Evolutionary conservation across 192 early-diverging fungal species (phyloP).

Genomic region (Coemansia sp.): DNA sequence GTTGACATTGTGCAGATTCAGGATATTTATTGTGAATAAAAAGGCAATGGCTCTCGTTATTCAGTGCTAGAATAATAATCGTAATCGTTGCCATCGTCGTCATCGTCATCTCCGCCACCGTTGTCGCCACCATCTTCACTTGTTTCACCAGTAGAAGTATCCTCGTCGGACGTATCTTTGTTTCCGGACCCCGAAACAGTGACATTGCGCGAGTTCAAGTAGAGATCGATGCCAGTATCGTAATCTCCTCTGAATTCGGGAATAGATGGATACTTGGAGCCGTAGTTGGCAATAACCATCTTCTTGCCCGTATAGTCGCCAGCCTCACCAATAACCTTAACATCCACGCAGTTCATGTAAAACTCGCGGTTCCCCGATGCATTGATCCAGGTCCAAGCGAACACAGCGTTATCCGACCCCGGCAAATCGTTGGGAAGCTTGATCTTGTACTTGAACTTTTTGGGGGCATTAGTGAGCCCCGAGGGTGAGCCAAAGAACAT

Average conservation of each 20-base stretch:
- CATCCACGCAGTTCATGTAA: constrained; percentile 53
- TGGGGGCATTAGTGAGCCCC: no score
- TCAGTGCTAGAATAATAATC: background rate
- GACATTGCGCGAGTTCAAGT: constrained; percentile 12
- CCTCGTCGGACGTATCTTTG: constrained; percentile 1
- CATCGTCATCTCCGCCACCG: background rate
- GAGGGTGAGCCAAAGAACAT: constrained; percentile 53
- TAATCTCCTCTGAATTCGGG: constrained; percentile 32
- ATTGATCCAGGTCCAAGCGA: constrained; percentile 55
- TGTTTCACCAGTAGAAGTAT: background rate
- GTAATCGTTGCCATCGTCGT: background rate
- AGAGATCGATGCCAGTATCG: constrained; percentile 14
- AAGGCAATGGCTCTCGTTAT: background rate
- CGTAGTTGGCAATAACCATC: constrained; percentile 55
- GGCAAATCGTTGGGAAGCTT: constrained; percentile 59
- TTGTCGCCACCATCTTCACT: background rate
- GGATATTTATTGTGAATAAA: background rate
- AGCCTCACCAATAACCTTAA: constrained; percentile 37
- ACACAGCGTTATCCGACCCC: constrained; percentile 49
- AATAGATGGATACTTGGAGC: constrained; percentile 18
- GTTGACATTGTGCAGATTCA: constrained; percentile 1
- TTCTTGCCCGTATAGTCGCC: constrained; percentile 42
- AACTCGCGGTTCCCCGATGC: constrained; percentile 20
- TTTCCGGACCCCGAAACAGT: constrained; percentile 20
- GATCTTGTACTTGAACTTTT: constrained; percentile 48